phyloP scores from a whole-genome alignment of 225 moss, liverwort and hornwort species.

The Anthoceros angustus region DNA sequence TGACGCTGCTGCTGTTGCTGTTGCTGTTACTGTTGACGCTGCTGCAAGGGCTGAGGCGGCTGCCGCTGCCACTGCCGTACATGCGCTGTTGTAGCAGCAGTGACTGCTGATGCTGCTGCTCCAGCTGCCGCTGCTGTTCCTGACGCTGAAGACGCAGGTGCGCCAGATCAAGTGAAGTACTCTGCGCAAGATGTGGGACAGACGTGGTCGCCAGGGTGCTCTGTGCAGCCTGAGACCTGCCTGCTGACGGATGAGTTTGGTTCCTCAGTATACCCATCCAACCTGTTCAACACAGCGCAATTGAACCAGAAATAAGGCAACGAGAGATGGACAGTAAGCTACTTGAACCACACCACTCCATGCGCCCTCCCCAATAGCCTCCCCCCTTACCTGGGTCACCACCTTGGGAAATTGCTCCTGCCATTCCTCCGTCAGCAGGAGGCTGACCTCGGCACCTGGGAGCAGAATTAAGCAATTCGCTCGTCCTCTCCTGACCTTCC shows the following conservation, averaged over 20 bases:
- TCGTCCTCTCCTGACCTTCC: no score
- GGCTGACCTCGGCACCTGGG: constrained; percentile 62
- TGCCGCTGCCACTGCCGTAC: constrained; percentile 25
- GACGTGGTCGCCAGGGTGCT: no score
- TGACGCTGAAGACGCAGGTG: no score
- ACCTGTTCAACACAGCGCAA: neutral
- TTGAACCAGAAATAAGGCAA: neutral
- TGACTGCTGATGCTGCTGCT: constrained; percentile 22
- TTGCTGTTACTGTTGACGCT: constrained; percentile 36
- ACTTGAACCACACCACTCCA: neutral
- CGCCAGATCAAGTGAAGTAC: no score
- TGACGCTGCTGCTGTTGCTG: constrained; percentile 49
- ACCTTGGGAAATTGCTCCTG: neutral
- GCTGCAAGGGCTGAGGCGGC: no score
- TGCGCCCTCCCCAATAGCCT: neutral
- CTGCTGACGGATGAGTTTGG: no score
- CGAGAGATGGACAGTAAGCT: no score
- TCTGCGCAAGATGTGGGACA: no score
- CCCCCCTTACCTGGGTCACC: neutral
- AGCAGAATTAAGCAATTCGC: no score
- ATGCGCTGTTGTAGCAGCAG: constrained; percentile 35
- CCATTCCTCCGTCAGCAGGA: neutral
- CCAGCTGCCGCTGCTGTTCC: no score
- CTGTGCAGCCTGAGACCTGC: no score
- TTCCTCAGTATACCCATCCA: neutral